A percentile compares a stretch with the other conserved stretches of the same genome.
phyloP scores from a whole-genome alignment of 2,329 filamentous ascomycete genomes.

The Fusarium sp. region DNA sequence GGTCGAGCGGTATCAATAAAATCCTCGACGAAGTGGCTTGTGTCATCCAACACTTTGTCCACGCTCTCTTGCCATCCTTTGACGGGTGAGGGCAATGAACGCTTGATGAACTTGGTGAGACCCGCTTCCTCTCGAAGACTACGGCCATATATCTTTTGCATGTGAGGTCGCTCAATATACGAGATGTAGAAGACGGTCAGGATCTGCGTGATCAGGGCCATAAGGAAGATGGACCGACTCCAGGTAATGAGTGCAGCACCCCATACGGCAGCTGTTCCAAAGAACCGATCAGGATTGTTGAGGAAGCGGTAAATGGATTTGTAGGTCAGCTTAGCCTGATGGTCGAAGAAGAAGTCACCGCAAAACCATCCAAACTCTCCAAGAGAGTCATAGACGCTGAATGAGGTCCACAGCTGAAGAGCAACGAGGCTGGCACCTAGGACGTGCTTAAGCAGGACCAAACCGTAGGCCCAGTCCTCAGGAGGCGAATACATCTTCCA shows the following conservation, averaged over 20 bases:
- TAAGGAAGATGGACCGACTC: conserved; percentile 85
- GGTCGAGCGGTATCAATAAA: conserved; percentile 86
- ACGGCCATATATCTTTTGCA: conserved; percentile 95
- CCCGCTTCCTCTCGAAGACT: conserved; percentile 88
- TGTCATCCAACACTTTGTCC: conserved; percentile 87
- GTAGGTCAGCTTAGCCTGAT: conserved; percentile 88
- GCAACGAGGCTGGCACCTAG: conserved; percentile 82
- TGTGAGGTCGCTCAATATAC: conserved; percentile 93
- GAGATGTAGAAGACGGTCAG: conserved; percentile 89
- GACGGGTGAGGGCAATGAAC: conserved; percentile 84
- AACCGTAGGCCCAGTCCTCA: conserved; percentile 85
- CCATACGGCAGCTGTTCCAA: conserved; percentile 96
- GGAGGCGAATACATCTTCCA: conserved; percentile 98
- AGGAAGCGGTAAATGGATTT: conserved; percentile 97
- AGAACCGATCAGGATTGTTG: conserved; percentile 95
- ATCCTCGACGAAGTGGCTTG: conserved; percentile 89
- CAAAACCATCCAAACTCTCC: conserved; percentile 99
- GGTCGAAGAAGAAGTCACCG: conserved; percentile 97
- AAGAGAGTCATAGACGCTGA: conserved; percentile 93
- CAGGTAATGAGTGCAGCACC: conserved; percentile 93
- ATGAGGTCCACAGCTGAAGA: conserved; percentile 90
- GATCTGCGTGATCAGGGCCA: conserved; percentile 87
- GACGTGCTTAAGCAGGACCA: conserved; percentile 87
- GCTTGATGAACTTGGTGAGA: conserved; percentile 89
- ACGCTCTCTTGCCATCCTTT: conserved; percentile 86